Percentiles rank a stretch among this genome's conserved stretches.
Conservation (phyloP, 441 rosid species). For the Eutrema salsugineum region DNA sequence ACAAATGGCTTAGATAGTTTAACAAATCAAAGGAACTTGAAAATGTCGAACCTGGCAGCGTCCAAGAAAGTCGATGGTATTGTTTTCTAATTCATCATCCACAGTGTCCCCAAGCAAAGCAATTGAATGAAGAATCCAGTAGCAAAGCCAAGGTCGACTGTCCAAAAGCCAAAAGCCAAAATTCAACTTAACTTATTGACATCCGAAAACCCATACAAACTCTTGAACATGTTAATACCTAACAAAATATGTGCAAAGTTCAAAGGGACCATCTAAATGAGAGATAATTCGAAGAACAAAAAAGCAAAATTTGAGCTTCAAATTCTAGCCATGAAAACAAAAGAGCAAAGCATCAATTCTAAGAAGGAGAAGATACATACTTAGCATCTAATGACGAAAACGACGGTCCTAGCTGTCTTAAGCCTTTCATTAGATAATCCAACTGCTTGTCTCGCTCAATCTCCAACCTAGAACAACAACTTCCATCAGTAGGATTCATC, state of each 20-base stretch:
- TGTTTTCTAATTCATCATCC: constrained; percentile 53
- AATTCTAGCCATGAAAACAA: not conserved
- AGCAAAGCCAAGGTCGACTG: constrained; percentile 97
- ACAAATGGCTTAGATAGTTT: not conserved
- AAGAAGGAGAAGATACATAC: constrained; percentile 36
- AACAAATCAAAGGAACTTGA: not conserved
- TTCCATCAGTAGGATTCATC: constrained; percentile 5
- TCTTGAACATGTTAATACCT: not conserved
- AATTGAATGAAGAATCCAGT: constrained; percentile 90
- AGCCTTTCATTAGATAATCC: constrained; percentile 63
- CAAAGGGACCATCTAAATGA: not conserved
- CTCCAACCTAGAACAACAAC: constrained; percentile 49
- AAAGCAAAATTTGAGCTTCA: not conserved
- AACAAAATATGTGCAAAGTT: not conserved
- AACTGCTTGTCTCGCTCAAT: constrained; percentile 70
- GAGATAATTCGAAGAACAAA: not conserved
- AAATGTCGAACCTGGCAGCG: constrained; percentile 66
- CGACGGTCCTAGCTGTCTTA: constrained; percentile 53
- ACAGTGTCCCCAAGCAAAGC: constrained; percentile 71
- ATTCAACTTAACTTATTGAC: not conserved
- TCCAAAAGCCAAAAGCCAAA: constrained; percentile 11
- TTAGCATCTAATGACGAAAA: constrained; percentile 74
- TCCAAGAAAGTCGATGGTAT: constrained; percentile 59
- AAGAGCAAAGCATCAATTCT: not conserved
- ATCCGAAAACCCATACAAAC: not conserved